phyloP scores from a whole-genome alignment of 331 rosid genomes.

The Rhamnella rubrinervis region DNA sequence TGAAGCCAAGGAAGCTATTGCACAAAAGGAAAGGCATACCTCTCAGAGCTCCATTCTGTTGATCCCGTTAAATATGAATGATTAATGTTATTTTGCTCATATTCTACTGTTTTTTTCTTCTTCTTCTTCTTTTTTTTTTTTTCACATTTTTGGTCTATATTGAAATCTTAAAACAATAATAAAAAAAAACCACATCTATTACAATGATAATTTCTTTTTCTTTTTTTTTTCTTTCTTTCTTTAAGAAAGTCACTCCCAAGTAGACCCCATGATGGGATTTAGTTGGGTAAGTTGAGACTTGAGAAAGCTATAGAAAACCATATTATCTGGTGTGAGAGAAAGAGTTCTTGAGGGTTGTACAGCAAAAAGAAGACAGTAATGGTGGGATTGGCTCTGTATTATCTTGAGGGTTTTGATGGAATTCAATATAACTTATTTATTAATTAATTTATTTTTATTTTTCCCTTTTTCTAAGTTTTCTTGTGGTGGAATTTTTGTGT shows the following conservation, averaged over 20 bases:
- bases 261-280: slow-evolving; percentile 16
- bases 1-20: slow-evolving; percentile 66
- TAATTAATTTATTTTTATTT: too few species aligned
- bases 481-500: not conserved
- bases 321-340: slow-evolving; percentile 1
- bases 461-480: not conserved
- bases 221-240: too few species aligned
- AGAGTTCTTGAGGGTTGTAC: slow-evolving; percentile 13
- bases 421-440: not conserved
- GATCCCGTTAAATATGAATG: slow-evolving; percentile 17
- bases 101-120: not conserved
- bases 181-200: slow-evolving; percentile 13
- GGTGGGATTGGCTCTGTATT: slow-evolving; percentile 12
- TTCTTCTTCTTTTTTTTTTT: not conserved
- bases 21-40: slow-evolving; percentile 77
- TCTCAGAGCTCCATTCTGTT: slow-evolving; percentile 55
- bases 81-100: slow-evolving; percentile 9
- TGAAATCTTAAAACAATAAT: slow-evolving; percentile 16
- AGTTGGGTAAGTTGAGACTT: slow-evolving; percentile 17
- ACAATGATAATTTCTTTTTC: not conserved
- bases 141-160: slow-evolving; percentile 17
- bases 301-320: slow-evolving; percentile 6
- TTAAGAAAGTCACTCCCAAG: slow-evolving; percentile 16
- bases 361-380: slow-evolving; percentile 12
- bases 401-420: slow-evolving; percentile 5